Evolutionary conservation across 345 rosid genomes (phyloP), one percentile per base, ranked within the genome.

Genomic region (Kandelia obovata): DNA sequence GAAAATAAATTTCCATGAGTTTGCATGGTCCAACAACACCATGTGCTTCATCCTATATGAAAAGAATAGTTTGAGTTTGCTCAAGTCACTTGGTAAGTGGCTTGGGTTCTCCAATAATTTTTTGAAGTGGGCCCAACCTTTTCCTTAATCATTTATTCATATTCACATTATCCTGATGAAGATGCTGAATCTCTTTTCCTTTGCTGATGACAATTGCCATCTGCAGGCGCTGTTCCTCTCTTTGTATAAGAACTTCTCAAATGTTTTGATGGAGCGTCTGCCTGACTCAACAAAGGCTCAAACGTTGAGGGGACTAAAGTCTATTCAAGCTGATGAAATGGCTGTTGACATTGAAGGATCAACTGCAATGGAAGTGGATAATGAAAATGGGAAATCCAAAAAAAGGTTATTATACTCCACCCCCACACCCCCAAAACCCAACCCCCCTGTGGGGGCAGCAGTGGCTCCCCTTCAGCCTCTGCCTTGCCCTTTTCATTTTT

Each of bases 311-410:
- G 90, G 74, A 26, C 77, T 92, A 64, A 95, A 95, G 71, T 80
- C 90, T 68, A 58, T 49, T 61, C 71, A 68, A 51, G 80, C 61
- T 0, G 96, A 86, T 68, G 81, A 81, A 77, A 87, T 81, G 89
- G 82, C 79, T 72, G 78, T 80, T 61, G 91, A 83, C 62, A 64
- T 66, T 17, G 87, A 86, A 60, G 88, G 88, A 68, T 59, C 86
- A 27, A 78, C 85, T 7, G 80, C 86, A 25, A 89, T 95, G 99
- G 99, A 92, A 32, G 80, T 95, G 71, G 98, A 89, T 59, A 77
- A 77, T 32, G 97, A 84, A 73, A 84, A 84, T 73, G 96, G 83
- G 70, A 83, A 64, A 73, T 74, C 84, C 20, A 82, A 85, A 68
- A 85, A 77, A 72, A 86, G 84, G 82, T 73, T 17, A 37, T 32